A percentile compares a stretch with the other conserved stretches of the same genome.
phyloP scores from a whole-genome alignment of 1,284 basidiomycete genomes.

The Xanthoconium separans region DNA sequence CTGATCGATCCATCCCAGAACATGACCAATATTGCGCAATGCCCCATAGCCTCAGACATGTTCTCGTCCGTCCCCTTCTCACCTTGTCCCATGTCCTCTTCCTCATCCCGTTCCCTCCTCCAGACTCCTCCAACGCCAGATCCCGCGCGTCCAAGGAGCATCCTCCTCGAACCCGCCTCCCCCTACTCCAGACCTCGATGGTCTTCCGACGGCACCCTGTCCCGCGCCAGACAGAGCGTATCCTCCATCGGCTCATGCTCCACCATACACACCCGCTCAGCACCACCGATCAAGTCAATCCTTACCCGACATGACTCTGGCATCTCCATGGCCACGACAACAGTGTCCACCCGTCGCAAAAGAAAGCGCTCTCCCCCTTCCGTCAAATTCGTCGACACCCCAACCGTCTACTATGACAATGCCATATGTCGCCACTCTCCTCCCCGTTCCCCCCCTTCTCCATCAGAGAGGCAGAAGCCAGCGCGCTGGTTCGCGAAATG shows the following conservation, averaged over 20 bases:
- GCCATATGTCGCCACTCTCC: constrained; percentile 23
- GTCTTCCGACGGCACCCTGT: constrained; percentile 19
- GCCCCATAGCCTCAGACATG: constrained; percentile 30
- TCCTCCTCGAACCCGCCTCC: constrained; percentile 28
- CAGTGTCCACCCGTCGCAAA: constrained; percentile 25
- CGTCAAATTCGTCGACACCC: constrained; percentile 45
- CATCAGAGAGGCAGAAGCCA: constrained; percentile 7
- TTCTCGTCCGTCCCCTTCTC: constrained; percentile 25
- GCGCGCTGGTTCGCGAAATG: constrained; percentile 29
- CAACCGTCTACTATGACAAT: constrained; percentile 37
- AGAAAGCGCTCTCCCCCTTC: constrained; percentile 38
- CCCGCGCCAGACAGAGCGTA: constrained; percentile 31
- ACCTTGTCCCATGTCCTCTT: constrained; percentile 1
- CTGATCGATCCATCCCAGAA: constrained; percentile 30
- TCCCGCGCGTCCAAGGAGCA: constrained; percentile 25
- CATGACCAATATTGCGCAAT: constrained; percentile 30
- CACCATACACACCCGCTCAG: constrained; percentile 25
- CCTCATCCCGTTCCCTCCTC: background rate
- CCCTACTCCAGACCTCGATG: constrained; percentile 22
- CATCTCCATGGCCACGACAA: constrained; percentile 34
- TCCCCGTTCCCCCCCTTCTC: constrained; percentile 20
- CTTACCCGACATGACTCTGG: constrained; percentile 36
- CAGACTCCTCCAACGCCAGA: constrained; percentile 27
- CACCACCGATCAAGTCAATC: constrained; percentile 29
- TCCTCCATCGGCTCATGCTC: constrained; percentile 34